phyloP scores from a whole-genome alignment of 257 asterid species.

The Solanum chmielewskii region DNA sequence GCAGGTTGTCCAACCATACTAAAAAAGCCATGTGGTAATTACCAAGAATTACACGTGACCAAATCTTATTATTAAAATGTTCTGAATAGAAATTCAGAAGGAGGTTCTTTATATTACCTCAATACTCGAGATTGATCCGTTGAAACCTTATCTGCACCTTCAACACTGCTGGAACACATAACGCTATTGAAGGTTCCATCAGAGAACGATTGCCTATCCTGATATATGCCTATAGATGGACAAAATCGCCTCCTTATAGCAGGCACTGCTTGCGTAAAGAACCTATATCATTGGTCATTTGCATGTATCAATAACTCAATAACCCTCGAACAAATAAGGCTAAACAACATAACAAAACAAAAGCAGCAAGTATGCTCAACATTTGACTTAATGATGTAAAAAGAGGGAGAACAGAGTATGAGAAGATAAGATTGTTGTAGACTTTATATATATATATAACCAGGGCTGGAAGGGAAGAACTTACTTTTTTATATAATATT shows the following conservation, averaged over 20 bases:
- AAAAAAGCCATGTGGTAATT: neutral
- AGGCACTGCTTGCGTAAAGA: constrained; percentile 40
- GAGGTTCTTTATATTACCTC: constrained; percentile 24
- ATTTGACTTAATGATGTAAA: no score
- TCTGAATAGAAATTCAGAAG: neutral
- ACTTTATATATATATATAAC: neutral
- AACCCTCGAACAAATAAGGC: neutral
- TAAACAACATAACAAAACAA: neutral
- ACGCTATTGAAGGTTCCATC: constrained; percentile 28
- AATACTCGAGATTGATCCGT: constrained; percentile 42
- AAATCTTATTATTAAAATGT: neutral
- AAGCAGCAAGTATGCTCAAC: neutral
- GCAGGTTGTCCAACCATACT: neutral
- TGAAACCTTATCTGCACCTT: constrained; percentile 60
- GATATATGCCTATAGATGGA: constrained; percentile 32
- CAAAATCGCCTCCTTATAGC: constrained; percentile 25
- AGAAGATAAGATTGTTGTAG: neutral
- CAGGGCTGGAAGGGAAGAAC: neutral
- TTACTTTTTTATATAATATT: neutral
- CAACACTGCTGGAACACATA: constrained; percentile 44
- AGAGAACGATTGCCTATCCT: constrained; percentile 43
- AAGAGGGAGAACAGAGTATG: neutral
- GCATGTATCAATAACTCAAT: neutral
- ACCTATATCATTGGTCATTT: constrained; percentile 63
- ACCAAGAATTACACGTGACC: neutral